Evolutionary conservation across 768 basidiomycete genomes (phyloP), one percentile per base, ranked within the genome.

Genomic region (Boletellus ananiceps): DNA sequence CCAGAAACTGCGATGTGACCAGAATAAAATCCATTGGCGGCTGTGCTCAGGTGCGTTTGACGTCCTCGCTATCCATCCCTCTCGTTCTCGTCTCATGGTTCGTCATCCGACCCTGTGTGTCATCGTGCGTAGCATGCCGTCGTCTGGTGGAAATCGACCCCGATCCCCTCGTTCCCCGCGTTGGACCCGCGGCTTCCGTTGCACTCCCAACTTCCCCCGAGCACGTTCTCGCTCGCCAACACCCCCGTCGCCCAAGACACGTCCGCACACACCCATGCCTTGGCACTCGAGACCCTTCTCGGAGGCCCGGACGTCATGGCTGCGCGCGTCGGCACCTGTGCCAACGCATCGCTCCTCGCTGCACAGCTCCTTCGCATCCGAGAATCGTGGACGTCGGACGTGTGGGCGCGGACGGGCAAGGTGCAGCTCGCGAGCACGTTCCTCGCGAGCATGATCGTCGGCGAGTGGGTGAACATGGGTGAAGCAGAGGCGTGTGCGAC

Each of bases 61-160:
- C 31, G 21, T 45, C 40, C 3, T 15, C 16, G 27, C 34, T 12
- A 4, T 34, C 23, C 23, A 25, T 25, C 23, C 23, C 23, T 7
- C 23, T 35, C 21, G 25, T 5, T 44, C 29, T 14, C 15, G 5
- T 40, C 40, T 25, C 4, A 25, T 40, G 48, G 38, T 38, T 36
- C 29, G 44, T 48, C 12, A 51, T 45, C 49, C 35, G 43, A 50
- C 50, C 41, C 21, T 41, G 19, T 18, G 12, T 39, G 14, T 35
- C 40, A 21, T 41, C 35, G 13, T 37, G 33, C 44, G 23, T 51
- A 73, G 82, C 82, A 85, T 62, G 86, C 87, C 3, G 73, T 89
- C 16, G 88, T 92, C 35, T 91, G 88, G 86, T 91, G 88, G 87
- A 88, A 88, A 69, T 82, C 86, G 1, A 84, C 82, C 8, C 78